A percentile compares a stretch with the other conserved stretches of the same genome.
Evolutionary conservation across 2,329 filamentous ascomycete genomes (phyloP).

Genomic region (Hypoxylon sp.): DNA sequence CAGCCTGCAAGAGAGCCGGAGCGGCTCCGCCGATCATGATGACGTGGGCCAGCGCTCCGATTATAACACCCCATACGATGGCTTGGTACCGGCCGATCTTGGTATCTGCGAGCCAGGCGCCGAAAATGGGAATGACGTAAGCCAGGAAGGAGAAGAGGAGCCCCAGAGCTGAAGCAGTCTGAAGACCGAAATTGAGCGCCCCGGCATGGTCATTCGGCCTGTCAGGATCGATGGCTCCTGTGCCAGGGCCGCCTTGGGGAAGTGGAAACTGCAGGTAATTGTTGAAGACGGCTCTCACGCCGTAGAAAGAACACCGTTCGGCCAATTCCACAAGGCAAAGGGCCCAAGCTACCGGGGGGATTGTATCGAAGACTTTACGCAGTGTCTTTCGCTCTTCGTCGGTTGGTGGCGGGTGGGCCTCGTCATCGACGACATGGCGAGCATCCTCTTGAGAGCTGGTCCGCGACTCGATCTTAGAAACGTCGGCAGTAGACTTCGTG

Average conservation of each 20-base stretch:
- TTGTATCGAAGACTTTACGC: conserved; percentile 58
- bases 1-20: conserved; percentile 65
- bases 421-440: conserved; percentile 39
- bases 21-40: conserved; percentile 73
- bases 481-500: not conserved
- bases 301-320: conserved; percentile 66
- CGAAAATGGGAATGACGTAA: conserved; percentile 62
- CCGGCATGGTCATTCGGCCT: conserved; percentile 58
- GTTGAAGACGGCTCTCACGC: conserved; percentile 61
- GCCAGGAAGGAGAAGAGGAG: conserved; percentile 62
- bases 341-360: conserved; percentile 59
- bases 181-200: conserved; percentile 62
- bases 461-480: conserved; percentile 27
- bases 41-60: conserved; percentile 72
- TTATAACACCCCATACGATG: conserved; percentile 65
- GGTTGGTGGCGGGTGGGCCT: conserved; percentile 55
- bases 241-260: conserved; percentile 55
- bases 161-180: conserved; percentile 59
- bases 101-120: conserved; percentile 71
- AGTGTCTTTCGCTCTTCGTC: conserved; percentile 60
- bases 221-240: conserved; percentile 51
- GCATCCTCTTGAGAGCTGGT: conserved; percentile 25
- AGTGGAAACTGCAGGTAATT: conserved; percentile 68
- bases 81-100: conserved; percentile 75
- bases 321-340: conserved; percentile 64